Conservation (phyloP, 2,329 filamentous ascomycete species). For the Diaporthe ilicicola region DNA sequence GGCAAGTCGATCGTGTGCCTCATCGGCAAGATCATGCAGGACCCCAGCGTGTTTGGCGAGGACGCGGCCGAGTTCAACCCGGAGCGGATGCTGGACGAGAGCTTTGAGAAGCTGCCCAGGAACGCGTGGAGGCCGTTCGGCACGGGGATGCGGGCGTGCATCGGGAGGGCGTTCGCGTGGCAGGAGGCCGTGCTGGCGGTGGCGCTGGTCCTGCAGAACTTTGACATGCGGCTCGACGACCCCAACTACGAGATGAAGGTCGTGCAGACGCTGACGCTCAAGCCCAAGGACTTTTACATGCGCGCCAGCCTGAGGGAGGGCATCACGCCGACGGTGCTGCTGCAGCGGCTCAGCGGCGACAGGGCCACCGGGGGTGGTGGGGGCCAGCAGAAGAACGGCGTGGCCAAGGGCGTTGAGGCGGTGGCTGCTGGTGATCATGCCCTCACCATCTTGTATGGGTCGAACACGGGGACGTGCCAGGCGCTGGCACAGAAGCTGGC, state of each 20-base stretch:
- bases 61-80: slow-evolving; percentile 73
- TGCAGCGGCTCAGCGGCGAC: slow-evolving; percentile 52
- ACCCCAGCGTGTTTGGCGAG: slow-evolving; percentile 70
- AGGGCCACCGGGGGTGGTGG: slow-evolving; percentile 47
- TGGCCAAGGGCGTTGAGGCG: slow-evolving; percentile 44
- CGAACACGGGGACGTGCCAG: slow-evolving; percentile 78
- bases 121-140: slow-evolving; percentile 77
- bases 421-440: slow-evolving; percentile 45
- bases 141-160: slow-evolving; percentile 67
- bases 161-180: slow-evolving; percentile 78
- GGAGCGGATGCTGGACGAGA: slow-evolving; percentile 76
- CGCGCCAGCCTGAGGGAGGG: slow-evolving; percentile 70
- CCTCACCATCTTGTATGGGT: slow-evolving; percentile 73
- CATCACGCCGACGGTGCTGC: slow-evolving; percentile 55
- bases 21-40: slow-evolving; percentile 64
- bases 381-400: slow-evolving; percentile 50
- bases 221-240: slow-evolving; percentile 71
- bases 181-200: slow-evolving; percentile 73
- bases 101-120: slow-evolving; percentile 68
- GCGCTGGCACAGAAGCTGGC: slow-evolving; percentile 70
- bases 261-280: slow-evolving; percentile 67
- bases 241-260: slow-evolving; percentile 65
- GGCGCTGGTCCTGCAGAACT: slow-evolving; percentile 74
- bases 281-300: slow-evolving; percentile 71
- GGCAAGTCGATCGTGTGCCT: slow-evolving; percentile 59